Conservation (phyloP, 2,329 filamentous ascomycete genomes). For the Fusarium solani-melongenae region DNA sequence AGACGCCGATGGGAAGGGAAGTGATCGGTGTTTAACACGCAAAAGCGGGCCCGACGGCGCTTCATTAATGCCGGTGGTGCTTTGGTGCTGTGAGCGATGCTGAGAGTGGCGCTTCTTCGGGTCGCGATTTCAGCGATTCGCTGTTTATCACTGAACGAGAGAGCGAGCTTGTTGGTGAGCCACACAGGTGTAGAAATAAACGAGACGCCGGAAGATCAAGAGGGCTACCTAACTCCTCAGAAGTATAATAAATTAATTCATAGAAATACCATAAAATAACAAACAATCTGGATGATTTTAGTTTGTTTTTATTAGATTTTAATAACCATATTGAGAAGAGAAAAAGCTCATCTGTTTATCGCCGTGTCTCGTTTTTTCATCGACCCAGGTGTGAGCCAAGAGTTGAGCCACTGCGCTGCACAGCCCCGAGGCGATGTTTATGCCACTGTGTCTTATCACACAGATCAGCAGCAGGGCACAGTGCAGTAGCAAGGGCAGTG, state of each 20-base stretch:
- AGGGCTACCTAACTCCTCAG: no score
- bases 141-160: conserved; percentile 9
- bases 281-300: no score
- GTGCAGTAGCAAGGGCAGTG: conserved; percentile 4
- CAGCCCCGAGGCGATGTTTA: conserved; percentile 20
- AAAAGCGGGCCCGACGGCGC: conserved; percentile 16
- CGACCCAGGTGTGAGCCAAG: conserved; percentile 35
- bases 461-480: conserved; percentile 21
- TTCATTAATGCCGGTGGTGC: conserved; percentile 17
- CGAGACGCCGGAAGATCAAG: no score
- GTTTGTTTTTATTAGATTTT: no score
- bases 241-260: no score
- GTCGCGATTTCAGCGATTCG: conserved; percentile 8
- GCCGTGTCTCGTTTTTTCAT: no score
- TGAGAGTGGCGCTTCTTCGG: neutral
- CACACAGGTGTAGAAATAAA: no score
- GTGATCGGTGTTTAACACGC: conserved; percentile 5
- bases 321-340: no score
- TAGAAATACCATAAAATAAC: no score
- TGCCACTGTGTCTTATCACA: conserved; percentile 25
- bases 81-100: neutral
- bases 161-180: conserved; percentile 26
- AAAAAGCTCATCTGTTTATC: no score
- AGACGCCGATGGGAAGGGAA: conserved; percentile 4
- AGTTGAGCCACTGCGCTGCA: conserved; percentile 8